Percentiles rank a stretch among this genome's conserved stretches.
Evolutionary conservation across 2,329 filamentous ascomycete species (phyloP).

Genomic region (Dryadomyces quercus-mongolicae): DNA sequence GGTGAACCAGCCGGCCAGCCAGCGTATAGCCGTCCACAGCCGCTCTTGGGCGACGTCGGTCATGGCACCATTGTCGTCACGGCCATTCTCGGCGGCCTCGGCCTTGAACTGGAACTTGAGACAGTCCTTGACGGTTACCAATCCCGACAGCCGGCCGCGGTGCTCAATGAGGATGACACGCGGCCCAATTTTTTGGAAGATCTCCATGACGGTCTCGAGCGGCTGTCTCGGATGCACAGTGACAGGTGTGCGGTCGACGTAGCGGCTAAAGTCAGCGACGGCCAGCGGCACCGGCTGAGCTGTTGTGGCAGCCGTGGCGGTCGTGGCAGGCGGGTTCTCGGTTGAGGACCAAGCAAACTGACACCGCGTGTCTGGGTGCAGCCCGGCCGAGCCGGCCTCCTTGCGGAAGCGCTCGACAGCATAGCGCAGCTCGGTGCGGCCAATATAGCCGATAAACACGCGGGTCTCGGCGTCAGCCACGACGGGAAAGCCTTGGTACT

Average conservation of each 20-base stretch:
- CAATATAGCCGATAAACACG: conserved; percentile 80
- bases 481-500: conserved; percentile 87
- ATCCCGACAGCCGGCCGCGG: conserved; percentile 66
- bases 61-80: conserved; percentile 32
- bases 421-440: conserved; percentile 81
- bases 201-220: conserved; percentile 93
- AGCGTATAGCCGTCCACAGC: conserved; percentile 48
- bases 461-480: conserved; percentile 62
- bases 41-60: conserved; percentile 49
- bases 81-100: conserved; percentile 63
- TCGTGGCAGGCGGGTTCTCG: neutral
- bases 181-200: conserved; percentile 93
- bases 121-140: conserved; percentile 95
- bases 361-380: conserved; percentile 37
- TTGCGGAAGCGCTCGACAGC: conserved; percentile 71
- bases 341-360: neutral
- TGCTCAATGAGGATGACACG: conserved; percentile 89
- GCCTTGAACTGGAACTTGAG: conserved; percentile 96
- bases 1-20: conserved; percentile 45
- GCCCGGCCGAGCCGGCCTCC: conserved; percentile 35
- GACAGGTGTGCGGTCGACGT: conserved; percentile 80
- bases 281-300: neutral
- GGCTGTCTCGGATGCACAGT: conserved; percentile 84
- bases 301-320: neutral
- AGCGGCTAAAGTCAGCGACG: conserved; percentile 66